Base-by-base conservation (phyloP, 495 filamentous ascomycete species). In the Thermochaetoides thermophila region DNA sequence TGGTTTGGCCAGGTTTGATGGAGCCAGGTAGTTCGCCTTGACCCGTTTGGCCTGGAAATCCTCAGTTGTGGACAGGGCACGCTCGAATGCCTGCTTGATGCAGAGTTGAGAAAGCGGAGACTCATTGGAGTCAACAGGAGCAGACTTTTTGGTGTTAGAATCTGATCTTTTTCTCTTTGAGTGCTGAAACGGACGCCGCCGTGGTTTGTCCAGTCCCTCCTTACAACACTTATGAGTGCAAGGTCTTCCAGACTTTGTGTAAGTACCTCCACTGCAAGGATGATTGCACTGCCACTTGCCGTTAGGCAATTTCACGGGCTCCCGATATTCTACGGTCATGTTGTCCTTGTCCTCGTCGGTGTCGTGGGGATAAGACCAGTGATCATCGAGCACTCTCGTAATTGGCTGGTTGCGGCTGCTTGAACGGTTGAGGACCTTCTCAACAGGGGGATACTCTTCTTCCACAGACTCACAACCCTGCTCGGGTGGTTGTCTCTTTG, bases 261-360 rank as follows among this genome's bases (percentile, higher is more conserved):
- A 79, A 38, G 81, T 69, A 22, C 76, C 83, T 49, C 84, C 61
- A 7, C 43, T 48, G 37, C 67, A 97, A 22, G 55, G 62, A 45
- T 97, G 87, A 37, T 85, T 84, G 57, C 87, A 96, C 27, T 68
- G 67, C 76, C 80, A 95, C 45, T 73, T 89, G 1, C 86, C 89
- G 53, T 86, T 95, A 0, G 69, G 57, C 35, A 91, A 69, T 40
- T 64, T 69, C 8, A 60, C 43, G 2, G 74, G 66, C 23, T 65
- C 64, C 13, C 49, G 37, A n/a, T 48, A n/a, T n/a, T n/a, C 40
- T 9, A 34, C 28, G 0, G 39, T 34, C 30, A 44, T 38, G 13
- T 38, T 41, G 28, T 51, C 47, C 21, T 16, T 17, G 32, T 44
- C 31, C 7, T 38, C 17, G 27, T 17, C n/a, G 17, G 40, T 13